Evolutionary conservation across 768 basidiomycete genomes (phyloP), one percentile per base, ranked within the genome.

Genomic region (Amylocystis lapponica): DNA sequence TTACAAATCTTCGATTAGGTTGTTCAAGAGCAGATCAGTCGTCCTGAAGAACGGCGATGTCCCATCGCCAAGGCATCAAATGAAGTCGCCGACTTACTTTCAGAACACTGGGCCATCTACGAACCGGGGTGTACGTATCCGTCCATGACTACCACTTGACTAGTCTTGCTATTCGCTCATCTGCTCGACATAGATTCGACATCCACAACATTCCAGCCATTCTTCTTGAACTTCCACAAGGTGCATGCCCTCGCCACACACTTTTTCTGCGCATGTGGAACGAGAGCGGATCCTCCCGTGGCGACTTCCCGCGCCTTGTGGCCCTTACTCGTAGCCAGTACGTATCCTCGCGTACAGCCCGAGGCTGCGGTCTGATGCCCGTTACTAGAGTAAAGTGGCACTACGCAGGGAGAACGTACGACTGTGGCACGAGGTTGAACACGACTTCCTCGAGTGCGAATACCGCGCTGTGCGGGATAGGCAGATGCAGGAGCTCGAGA

Each of bases 181-280:
- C 11, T 36, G 14, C 23, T 27, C 21, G n/a, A 16, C 25, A 25
- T 45, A 84, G 88, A 89, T 60, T 82, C 88, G 3, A 84, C 86
- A 2, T 80, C 86, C 3, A 85, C 85, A 3, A 76, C 79, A 2
- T 91, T 88, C 60, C 82, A 87, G 49, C 90, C 90, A 0, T 90
- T 91, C 66, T 86, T 94, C 65, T 72, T 94, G 50, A 86, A 87
- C 52, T 88, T 93, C 56, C 74, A 76, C 57, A 81, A 75, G 49
- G 82, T 91, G 4, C 92, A 96, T 61, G 68, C 74, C 9, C 66
- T 92, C n/a, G 85, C 86, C 5, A 79, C 83, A 3, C 77, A 78
- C 35, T 93, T 94, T 68, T 94, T 94, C 66, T 90, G n/a, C 77
- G 88, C 26, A 91, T 95, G 80, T 95, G 89, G 90, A 77, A 74